Base-by-base conservation (phyloP, 495 filamentous ascomycete species). In the Cercophora newfieldiana region DNA sequence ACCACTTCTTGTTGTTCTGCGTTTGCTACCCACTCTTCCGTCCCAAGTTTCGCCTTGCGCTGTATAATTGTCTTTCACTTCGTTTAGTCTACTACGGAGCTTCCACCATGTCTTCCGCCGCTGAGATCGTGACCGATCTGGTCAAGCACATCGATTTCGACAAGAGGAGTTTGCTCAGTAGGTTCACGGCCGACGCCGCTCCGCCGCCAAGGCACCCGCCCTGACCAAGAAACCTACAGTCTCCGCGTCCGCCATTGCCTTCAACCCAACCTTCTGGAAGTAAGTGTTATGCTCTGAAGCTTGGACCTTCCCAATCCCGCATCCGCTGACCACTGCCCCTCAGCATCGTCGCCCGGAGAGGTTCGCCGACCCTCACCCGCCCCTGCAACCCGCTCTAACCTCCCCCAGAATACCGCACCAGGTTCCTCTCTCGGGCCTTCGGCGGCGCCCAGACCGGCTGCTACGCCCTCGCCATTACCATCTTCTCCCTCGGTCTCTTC, bases 401-500 rank as follows among this genome's bases (percentile, higher is more conserved):
- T 24, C 58, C 59, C 21, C 31, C 66, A 96, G 95, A 99, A 79
- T 97, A 99, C 81, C 91, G 89, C 80, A 91, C 89, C 76, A 91
- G 91, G 77, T 83, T 90, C 77, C 83, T 99, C 53, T 97, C 94
- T 68, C 90, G 89, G 74, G 85, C 94, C 68, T 96, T 97, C 74
- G 85, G 88, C 51, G 90, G 91, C 72, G 84, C 89, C 30, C 89
- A 90, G 71, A 81, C 85, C 67, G 95, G 88, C 61, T 97, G 94
- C 88, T 99, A 98, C 76, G 88, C 86, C 68, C 89, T 99, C 31
- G 95, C 94, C 44, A 77, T 87, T 61, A 86, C 88, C 55, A 99
- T 99, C 78, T 99, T 99, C 87, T 85, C 85, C 24, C 82, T 99
- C 50, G 95, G 95, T 26, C 88, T 99, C 65, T 72, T 97, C 75